Evolutionary conservation across 305 asterid genomes (phyloP), one percentile per base, ranked within the genome.

Genomic region (Striga hermonthica): DNA sequence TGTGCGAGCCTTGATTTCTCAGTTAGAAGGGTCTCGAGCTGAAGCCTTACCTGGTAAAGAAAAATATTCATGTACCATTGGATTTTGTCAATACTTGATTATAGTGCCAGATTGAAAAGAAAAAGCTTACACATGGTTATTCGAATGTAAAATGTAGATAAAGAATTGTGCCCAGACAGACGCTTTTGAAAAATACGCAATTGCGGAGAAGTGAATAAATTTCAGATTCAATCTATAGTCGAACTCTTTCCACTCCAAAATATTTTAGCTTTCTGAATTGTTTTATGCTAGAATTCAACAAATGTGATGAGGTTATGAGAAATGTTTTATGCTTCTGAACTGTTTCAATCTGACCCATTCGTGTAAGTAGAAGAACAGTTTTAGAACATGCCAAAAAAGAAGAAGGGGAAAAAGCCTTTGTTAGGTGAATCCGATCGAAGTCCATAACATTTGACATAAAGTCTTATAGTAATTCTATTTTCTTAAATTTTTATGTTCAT

Each of bases 11-110:
- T 52, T 14, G 57, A 52, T 52, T 52, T 52, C 57, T 52, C 57
- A 7, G 57, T 52, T 52, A 52, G 31, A 15, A 52, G 57, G 7
- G 57, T 6, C 57, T 52, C 57, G 9, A 52, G 57, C 57, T 52
- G 57, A 52, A 52, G 57, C 57, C 57, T 52, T 52, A 52, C 57
- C 57, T 52, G 57, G 57, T 7, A 22, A 52, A 34, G 14, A 14
- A 3, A 50, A 22, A 8, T 3, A 52, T 52, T 52, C 35, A 22
- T 22, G 31, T 22, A 22, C 57, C 15, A 6, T 7, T 8, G 7
- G 47, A 41, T 41, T 7, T 41, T 3, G 47, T 41, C 47, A 41
- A 6, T 5, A 41, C 6, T 41, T 7, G 47, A 41, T 41, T 3
- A 6, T 41, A 41, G 47, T 3, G 9, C 47, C 47, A 52, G 22